phyloP scores from a whole-genome alignment of 2,329 filamentous ascomycete genomes.

The Phialophora chinensis region DNA sequence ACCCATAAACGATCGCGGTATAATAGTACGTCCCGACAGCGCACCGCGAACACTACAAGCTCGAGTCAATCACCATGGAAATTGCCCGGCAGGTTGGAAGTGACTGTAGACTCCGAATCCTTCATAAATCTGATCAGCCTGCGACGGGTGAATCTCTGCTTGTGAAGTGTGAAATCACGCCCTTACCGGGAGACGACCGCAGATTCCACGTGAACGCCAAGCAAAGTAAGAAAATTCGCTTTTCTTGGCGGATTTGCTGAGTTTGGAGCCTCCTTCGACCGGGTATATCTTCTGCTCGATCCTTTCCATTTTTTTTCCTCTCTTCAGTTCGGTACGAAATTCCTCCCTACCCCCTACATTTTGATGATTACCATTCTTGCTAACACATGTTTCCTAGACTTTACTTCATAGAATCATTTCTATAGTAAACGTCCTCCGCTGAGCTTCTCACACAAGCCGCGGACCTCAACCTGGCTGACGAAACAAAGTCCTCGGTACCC shows the following conservation, averaged over 20 bases:
- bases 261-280: neutral
- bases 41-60: neutral
- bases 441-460: slow-evolving; percentile 90
- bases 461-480: slow-evolving; percentile 96
- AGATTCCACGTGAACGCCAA: neutral
- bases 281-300: neutral
- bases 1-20: neutral
- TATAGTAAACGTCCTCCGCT: slow-evolving; percentile 95
- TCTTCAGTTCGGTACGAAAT: neutral
- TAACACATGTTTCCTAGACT: slow-evolving; percentile 25
- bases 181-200: neutral
- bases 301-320: neutral
- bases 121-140: neutral
- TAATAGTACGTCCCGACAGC: neutral
- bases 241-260: neutral
- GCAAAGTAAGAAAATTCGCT: neutral
- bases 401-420: slow-evolving; percentile 84
- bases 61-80: neutral
- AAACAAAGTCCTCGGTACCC: slow-evolving; percentile 82
- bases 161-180: neutral
- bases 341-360: neutral
- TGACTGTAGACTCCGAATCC: neutral
- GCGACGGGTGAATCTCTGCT: neutral
- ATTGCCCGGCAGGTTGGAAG: neutral
- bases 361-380: neutral